Evolutionary conservation across 1,284 basidiomycete species (phyloP), one percentile per base, ranked within the genome.

Genomic region (Hymenochaete sp.): DNA sequence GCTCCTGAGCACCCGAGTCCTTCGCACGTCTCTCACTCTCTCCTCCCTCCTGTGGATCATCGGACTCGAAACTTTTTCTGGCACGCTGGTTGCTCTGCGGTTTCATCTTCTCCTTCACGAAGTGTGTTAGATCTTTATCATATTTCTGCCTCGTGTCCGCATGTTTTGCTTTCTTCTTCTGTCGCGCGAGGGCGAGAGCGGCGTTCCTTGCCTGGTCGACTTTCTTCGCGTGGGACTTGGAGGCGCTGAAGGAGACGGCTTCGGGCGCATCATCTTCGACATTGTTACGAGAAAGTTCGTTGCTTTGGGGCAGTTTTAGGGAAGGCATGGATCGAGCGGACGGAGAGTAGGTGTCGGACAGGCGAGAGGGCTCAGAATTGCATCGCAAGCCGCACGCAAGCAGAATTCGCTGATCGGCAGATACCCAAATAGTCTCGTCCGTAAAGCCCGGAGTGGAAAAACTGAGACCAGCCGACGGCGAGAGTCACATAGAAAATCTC

Each of bases 191-290:
- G 9, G 52, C 54, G 31, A 66, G 57, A 3, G 65, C 65, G 37
- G 62, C 58, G 41, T 59, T 59, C 1, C 65, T 51, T 9, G 57
- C 57, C 14, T 60, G 60, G 18, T 66, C 59, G 32, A 57, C 55
- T 18, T 60, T 55, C 50, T 62, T 58, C n/a, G 59, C 60, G 10
- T 58, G 50, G 21, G 62, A 59, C 54, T 67, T 75, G 16, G 72
- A 68, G 25, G 64, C 57, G 0, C 62, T 56, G 3, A 71, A 64
- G 1, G 68, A 61, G 10, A 75, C 49, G 0, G 63, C 51, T 55
- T 77, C 75, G 3, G 75, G 75, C 4, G 64, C 59, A 22, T 63
- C 66, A 14, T 67, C 67, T 28, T 67, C 65, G 25, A 57, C 59
- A 42, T 42, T 19, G 13, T 48, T 42, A 18, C 13, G n/a, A n/a